Evolutionary conservation across 371 early-diverging fungal genomes (phyloP).

Genomic region (Lichtheimia corymbifera): DNA sequence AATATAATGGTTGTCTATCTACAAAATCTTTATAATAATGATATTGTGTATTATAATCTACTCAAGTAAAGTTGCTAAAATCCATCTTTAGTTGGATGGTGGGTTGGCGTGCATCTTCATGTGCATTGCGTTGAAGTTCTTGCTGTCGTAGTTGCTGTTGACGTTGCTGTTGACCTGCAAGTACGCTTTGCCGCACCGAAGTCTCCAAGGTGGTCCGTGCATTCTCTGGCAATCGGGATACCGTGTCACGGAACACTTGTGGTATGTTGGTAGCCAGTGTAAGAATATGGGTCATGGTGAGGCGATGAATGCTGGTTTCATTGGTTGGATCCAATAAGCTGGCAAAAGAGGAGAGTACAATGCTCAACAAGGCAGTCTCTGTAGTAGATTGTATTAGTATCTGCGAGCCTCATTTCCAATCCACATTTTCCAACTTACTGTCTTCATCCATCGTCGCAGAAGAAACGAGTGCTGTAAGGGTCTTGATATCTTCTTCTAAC

Average conservation of each 20-base stretch:
- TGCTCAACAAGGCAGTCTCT: constrained; percentile 30
- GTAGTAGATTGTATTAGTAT: constrained; percentile 1
- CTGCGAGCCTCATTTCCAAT: background rate
- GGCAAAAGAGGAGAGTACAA: constrained; percentile 44
- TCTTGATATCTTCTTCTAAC: constrained; percentile 47
- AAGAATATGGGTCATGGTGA: constrained; percentile 33
- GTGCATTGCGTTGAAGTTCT: constrained; percentile 15
- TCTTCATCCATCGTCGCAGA: constrained; percentile 31
- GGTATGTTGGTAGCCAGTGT: constrained; percentile 39
- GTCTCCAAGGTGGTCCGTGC: constrained; percentile 43
- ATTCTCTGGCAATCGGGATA: constrained; percentile 28
- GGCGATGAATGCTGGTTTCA: constrained; percentile 30
- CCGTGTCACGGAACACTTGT: constrained; percentile 38
- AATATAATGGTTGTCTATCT: no score
- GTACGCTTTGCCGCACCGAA: constrained; percentile 47
- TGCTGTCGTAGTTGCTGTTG: constrained; percentile 27
- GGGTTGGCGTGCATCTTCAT: constrained; percentile 43
- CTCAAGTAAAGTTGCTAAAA: constrained; percentile 48
- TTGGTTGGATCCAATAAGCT: constrained; percentile 36
- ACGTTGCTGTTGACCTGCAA: constrained; percentile 39
- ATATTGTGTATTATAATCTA: no score
- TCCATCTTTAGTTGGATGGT: constrained; percentile 57
- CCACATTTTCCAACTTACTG: constrained; percentile 28
- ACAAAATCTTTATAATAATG: no score
- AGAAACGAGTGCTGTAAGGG: constrained; percentile 30